Percentiles rank a stretch among this genome's conserved stretches.
phyloP scores from a whole-genome alignment of 2,329 filamentous ascomycete genomes.

The Nothophoma quercina region DNA sequence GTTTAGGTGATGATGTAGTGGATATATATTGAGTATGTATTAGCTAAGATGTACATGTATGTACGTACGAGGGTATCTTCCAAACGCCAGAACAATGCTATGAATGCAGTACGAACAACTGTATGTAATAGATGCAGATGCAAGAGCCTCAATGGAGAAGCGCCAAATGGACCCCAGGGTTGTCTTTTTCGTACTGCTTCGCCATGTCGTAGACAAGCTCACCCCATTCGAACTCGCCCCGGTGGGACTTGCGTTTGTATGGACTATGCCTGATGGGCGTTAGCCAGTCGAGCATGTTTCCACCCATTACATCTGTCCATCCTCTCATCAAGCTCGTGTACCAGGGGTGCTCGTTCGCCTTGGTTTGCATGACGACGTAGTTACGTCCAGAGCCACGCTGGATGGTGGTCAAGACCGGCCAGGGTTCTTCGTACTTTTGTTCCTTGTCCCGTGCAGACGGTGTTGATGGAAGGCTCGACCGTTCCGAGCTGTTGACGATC shows the following conservation, averaged over 20 bases:
- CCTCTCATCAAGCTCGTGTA: slow-evolving; percentile 75
- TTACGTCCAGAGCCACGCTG: slow-evolving; percentile 57
- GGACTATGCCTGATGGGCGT: slow-evolving; percentile 79
- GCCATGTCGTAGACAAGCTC: slow-evolving; percentile 59
- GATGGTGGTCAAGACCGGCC: slow-evolving; percentile 32
- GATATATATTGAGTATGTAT: background rate
- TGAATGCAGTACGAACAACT: slow-evolving; percentile 2
- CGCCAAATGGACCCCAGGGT: slow-evolving; percentile 29
- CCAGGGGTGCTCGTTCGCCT: slow-evolving; percentile 84
- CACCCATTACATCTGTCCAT: slow-evolving; percentile 81
- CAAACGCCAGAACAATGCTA: slow-evolving; percentile 27
- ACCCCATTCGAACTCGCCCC: slow-evolving; percentile 74
- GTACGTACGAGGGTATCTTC: slow-evolving; percentile 30
- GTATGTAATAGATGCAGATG: background rate
- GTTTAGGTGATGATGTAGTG: background rate
- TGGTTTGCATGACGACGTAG: slow-evolving; percentile 80
- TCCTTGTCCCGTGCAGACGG: slow-evolving; percentile 18
- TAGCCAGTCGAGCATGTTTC: slow-evolving; percentile 76
- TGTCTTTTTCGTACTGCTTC: slow-evolving; percentile 32
- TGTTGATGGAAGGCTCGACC: slow-evolving; percentile 21
- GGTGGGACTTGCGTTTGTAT: slow-evolving; percentile 71
- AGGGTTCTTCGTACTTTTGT: slow-evolving; percentile 27
- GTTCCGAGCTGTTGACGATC: slow-evolving; percentile 26
- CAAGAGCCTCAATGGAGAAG: slow-evolving; percentile 21
- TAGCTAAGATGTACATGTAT: slow-evolving; percentile 10